Conservation (phyloP, 2,329 filamentous ascomycete species). For the Trichoderma endophyticum region DNA sequence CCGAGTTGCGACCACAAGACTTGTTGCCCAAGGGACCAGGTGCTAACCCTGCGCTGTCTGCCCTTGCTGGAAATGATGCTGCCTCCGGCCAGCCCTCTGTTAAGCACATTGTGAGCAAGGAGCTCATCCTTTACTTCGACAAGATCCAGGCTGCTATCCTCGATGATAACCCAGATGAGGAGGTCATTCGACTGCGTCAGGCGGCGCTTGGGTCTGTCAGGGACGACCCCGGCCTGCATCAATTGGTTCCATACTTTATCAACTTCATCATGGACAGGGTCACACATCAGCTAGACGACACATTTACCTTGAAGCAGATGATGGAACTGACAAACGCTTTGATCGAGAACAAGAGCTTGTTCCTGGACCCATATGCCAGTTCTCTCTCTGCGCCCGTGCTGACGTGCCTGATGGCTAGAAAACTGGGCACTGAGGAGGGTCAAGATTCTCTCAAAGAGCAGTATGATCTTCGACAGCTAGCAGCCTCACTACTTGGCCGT, state of each 20-base stretch:
- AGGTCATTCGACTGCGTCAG: constrained; percentile 66
- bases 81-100: constrained; percentile 83
- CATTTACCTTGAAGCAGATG: constrained; percentile 85
- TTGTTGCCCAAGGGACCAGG: constrained; percentile 86
- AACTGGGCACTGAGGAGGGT: constrained; percentile 61
- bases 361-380: constrained; percentile 60
- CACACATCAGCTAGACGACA: constrained; percentile 86
- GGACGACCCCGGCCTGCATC: constrained; percentile 88
- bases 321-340: constrained; percentile 86
- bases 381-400: constrained; percentile 80
- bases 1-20: constrained; percentile 79
- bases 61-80: constrained; percentile 80
- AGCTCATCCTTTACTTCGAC: constrained; percentile 94
- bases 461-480: constrained; percentile 79
- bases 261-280: constrained; percentile 96
- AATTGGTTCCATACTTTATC: constrained; percentile 93
- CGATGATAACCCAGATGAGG: constrained; percentile 81
- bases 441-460: constrained; percentile 57
- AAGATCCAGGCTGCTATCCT: constrained; percentile 87
- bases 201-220: constrained; percentile 82
- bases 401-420: constrained; percentile 79
- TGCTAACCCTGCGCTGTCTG: constrained; percentile 76
- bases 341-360: constrained; percentile 78
- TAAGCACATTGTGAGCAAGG: constrained; percentile 94
- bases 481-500: constrained; percentile 74